phyloP scores from a whole-genome alignment of 768 basidiomycete species.

The Amanita thiersii region DNA sequence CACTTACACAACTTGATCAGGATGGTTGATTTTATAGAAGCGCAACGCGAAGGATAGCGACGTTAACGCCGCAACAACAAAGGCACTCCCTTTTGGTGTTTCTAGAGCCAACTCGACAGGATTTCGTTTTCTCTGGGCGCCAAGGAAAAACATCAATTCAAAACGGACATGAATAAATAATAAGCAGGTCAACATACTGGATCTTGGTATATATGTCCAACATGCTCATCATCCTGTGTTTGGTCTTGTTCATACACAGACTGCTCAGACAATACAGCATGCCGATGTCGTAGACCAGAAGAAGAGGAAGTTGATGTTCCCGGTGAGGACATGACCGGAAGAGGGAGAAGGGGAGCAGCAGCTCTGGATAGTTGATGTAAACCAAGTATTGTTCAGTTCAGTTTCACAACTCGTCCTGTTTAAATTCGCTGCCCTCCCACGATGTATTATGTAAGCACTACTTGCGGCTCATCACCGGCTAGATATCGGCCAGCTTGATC shows the following conservation, averaged over 20 bases:
- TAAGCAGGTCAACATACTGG: constrained; percentile 4
- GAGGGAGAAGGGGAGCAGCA: constrained; percentile 9
- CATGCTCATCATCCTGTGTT: constrained; percentile 7
- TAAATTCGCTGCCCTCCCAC: too few species aligned
- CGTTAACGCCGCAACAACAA: constrained; percentile 59
- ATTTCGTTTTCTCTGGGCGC: constrained; percentile 44
- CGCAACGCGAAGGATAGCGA: constrained; percentile 74
- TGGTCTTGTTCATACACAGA: constrained; percentile 4
- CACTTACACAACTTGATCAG: constrained; percentile 89
- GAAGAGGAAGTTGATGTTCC: not conserved
- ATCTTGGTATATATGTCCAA: constrained; percentile 6
- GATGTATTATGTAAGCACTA: too few species aligned
- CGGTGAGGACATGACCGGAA: not conserved
- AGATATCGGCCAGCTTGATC: too few species aligned
- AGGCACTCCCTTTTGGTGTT: constrained; percentile 50
- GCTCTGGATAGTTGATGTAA: constrained; percentile 9
- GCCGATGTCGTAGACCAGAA: not conserved
- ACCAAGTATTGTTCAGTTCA: not conserved
- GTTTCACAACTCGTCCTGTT: not conserved
- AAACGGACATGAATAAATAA: constrained; percentile 4
- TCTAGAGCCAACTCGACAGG: constrained; percentile 56
- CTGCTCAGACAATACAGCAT: not conserved
- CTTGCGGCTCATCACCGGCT: too few species aligned
- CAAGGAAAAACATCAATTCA: constrained; percentile 4
- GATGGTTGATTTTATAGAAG: constrained; percentile 92